Evolutionary conservation across 2,329 filamentous ascomycete species (phyloP).

Genomic region (Domatiomyces catenatus): DNA sequence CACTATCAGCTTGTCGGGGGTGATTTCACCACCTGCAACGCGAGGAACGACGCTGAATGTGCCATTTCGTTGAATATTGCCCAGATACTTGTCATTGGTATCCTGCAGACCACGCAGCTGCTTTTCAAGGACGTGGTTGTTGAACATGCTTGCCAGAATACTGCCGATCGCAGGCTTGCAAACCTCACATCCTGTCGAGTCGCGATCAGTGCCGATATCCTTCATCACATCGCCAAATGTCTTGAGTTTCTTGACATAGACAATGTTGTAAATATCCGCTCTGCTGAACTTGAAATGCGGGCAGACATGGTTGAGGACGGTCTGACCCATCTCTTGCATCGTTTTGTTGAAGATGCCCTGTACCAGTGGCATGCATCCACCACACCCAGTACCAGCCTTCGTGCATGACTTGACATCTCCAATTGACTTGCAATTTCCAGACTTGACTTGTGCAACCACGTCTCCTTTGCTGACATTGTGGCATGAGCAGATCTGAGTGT

Average conservation of each 20-base stretch:
- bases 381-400: slow-evolving; percentile 81
- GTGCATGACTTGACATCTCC: slow-evolving; percentile 77
- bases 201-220: slow-evolving; percentile 53
- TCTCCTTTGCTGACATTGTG: slow-evolving; percentile 86
- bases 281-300: slow-evolving; percentile 71
- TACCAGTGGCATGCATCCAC: slow-evolving; percentile 77
- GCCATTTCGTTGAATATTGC: slow-evolving; percentile 81
- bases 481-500: slow-evolving; percentile 81
- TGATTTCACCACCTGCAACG: slow-evolving; percentile 73
- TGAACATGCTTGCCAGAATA: slow-evolving; percentile 70
- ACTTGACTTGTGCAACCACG: slow-evolving; percentile 55
- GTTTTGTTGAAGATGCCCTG: slow-evolving; percentile 81
- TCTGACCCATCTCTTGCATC: slow-evolving; percentile 70
- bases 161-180: slow-evolving; percentile 74
- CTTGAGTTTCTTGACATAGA: slow-evolving; percentile 63
- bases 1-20: slow-evolving; percentile 65
- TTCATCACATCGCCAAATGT: slow-evolving; percentile 64
- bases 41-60: slow-evolving; percentile 80
- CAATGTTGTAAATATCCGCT: slow-evolving; percentile 78
- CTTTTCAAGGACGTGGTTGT: slow-evolving; percentile 63
- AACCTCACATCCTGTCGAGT: slow-evolving; percentile 66
- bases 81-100: slow-evolving; percentile 76
- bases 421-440: slow-evolving; percentile 65
- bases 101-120: slow-evolving; percentile 64
- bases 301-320: slow-evolving; percentile 76